phyloP scores from a whole-genome alignment of 495 filamentous ascomycete species.

The Evernia prunastri region DNA sequence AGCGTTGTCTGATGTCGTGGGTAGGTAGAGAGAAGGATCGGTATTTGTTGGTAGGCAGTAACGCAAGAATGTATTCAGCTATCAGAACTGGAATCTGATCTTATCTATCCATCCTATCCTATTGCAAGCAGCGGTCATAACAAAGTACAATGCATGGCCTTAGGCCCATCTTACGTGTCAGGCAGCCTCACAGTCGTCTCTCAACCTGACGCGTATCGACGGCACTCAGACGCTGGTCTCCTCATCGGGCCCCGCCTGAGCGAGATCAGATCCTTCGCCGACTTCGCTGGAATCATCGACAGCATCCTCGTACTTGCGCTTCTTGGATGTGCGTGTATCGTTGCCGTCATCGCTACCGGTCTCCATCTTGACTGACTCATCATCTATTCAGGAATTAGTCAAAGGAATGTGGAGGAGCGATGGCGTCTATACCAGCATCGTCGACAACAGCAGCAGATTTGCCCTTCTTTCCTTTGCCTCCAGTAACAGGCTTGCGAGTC shows the following conservation, averaged over 20 bases:
- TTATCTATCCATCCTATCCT: neutral
- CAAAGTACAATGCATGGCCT: neutral
- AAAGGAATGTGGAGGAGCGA: neutral
- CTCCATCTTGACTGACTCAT: neutral
- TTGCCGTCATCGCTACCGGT: neutral
- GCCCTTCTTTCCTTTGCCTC: neutral
- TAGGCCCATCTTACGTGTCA: neutral
- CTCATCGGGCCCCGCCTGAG: neutral
- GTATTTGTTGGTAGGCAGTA: neutral
- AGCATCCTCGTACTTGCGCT: slow-evolving; percentile 5
- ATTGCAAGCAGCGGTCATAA: neutral
- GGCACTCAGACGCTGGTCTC: neutral
- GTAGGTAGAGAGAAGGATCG: neutral
- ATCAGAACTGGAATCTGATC: neutral
- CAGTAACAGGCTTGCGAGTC: slow-evolving; percentile 1
- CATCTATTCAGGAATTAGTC: neutral
- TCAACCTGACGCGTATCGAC: neutral
- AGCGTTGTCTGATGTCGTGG: neutral
- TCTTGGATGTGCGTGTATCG: neutral
- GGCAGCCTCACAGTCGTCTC: neutral
- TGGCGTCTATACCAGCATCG: neutral
- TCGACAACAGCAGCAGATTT: neutral
- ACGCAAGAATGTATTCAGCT: neutral
- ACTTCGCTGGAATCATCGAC: neutral
- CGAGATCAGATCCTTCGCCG: neutral